phyloP scores from a whole-genome alignment of 2,329 filamentous ascomycete genomes.

The Aspergillus phoenicis region DNA sequence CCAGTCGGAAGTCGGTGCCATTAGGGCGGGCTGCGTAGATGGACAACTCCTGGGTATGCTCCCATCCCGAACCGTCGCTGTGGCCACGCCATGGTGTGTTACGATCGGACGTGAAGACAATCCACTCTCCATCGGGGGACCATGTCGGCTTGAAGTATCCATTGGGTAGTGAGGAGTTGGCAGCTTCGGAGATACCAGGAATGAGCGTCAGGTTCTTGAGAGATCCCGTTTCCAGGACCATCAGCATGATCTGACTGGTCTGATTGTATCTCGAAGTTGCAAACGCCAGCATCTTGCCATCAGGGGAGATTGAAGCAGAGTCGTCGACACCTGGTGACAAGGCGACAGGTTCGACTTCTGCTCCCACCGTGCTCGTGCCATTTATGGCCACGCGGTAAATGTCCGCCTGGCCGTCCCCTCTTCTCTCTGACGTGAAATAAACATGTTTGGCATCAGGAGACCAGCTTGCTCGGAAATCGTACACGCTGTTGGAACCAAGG shows the following conservation, averaged over 20 bases:
- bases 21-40: slow-evolving; percentile 44
- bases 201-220: slow-evolving; percentile 43
- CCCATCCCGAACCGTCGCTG: slow-evolving; percentile 42
- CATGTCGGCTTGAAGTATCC: slow-evolving; percentile 45
- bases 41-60: slow-evolving; percentile 46
- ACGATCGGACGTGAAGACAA: slow-evolving; percentile 46
- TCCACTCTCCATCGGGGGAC: slow-evolving; percentile 48
- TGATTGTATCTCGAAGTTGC: slow-evolving; percentile 40
- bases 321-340: slow-evolving; percentile 42
- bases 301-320: slow-evolving; percentile 40
- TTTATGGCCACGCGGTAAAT: slow-evolving; percentile 42
- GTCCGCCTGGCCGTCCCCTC: slow-evolving; percentile 46
- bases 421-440: slow-evolving; percentile 45
- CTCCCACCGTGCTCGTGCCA: slow-evolving; percentile 29
- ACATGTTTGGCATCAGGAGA: slow-evolving; percentile 46
- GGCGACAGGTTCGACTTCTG: slow-evolving; percentile 27
- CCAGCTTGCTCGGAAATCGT: slow-evolving; percentile 46
- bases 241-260: slow-evolving; percentile 44
- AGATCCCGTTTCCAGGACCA: slow-evolving; percentile 38
- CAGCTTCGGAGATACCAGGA: slow-evolving; percentile 10
- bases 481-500: slow-evolving; percentile 31
- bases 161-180: slow-evolving; percentile 31
- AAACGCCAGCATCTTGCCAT: slow-evolving; percentile 43
- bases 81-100: slow-evolving; percentile 48
- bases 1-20: slow-evolving; percentile 39